phyloP scores from a whole-genome alignment of 352 stramenopile genomes.

The Phytophthora brassicae region DNA sequence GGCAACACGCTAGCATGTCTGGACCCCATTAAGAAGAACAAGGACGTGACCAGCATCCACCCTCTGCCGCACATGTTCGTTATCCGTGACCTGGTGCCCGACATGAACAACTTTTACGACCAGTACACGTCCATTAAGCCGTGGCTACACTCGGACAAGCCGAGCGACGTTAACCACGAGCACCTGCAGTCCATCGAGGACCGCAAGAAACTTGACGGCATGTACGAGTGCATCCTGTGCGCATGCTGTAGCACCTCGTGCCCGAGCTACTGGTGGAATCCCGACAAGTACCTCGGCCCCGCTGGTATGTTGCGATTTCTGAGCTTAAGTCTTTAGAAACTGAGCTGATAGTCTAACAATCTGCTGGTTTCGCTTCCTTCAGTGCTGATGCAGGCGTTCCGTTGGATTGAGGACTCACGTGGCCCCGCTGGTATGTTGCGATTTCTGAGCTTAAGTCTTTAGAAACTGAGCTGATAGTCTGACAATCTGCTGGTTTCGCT shows the following conservation, averaged over 20 bases:
- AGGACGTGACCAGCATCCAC: constrained; percentile 97
- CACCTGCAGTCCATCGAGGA: constrained; percentile 93
- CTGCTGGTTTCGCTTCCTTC: constrained; percentile 8
- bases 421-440: constrained; percentile 85
- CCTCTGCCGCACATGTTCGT: constrained; percentile 99
- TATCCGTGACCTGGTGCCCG: constrained; percentile 98
- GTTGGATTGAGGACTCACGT: constrained; percentile 99
- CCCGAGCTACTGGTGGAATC: constrained; percentile 99
- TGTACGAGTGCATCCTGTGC: constrained; percentile 99
- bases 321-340: not conserved
- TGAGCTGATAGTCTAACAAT: not conserved
- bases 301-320: constrained; percentile 49
- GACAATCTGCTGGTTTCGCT: constrained; percentile 11
- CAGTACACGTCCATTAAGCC: constrained; percentile 98
- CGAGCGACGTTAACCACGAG: constrained; percentile 87
- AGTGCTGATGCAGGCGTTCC: constrained; percentile 95
- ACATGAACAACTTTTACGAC: constrained; percentile 99
- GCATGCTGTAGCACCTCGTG: constrained; percentile 99
- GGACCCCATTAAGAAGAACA: constrained; percentile 95
- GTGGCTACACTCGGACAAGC: constrained; percentile 96
- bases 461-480: not conserved
- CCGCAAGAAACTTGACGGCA: constrained; percentile 99
- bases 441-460: not conserved
- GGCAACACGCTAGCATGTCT: constrained; percentile 98
- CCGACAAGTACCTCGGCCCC: constrained; percentile 93